These are phyloP conservation scores for Beauveria pseudobassiana DNA, from an alignment of 2,329 filamentous ascomycete species.

Conservation along the genomic window DNA sequence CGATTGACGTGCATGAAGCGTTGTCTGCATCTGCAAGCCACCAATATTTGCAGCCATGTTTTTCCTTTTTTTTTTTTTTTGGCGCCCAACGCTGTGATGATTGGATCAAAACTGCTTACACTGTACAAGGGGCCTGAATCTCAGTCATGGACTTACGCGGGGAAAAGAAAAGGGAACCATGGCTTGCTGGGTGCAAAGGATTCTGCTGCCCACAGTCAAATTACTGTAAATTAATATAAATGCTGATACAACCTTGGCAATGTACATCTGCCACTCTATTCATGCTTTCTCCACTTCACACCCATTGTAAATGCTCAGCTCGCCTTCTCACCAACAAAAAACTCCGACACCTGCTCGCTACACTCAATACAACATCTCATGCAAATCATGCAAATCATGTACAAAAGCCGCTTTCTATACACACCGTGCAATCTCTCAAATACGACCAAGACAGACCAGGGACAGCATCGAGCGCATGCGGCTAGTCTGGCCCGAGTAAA, in stretches of 20 bases:
- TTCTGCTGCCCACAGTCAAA: no score
- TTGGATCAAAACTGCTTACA: no score
- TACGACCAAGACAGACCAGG: neutral
- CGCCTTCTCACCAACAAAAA: neutral
- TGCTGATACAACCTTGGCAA: neutral
- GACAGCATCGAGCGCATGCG: conserved; percentile 4
- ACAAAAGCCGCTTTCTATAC: neutral
- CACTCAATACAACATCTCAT: neutral
- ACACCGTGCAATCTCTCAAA: neutral
- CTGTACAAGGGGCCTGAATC: no score
- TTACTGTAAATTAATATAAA: neutral
- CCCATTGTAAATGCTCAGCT: neutral
- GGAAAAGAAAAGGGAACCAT: no score
- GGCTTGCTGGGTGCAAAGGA: no score
- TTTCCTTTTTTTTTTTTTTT: no score
- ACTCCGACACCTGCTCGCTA: neutral
- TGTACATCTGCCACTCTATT: no score
- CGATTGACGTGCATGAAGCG: no score
- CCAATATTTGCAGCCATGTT: no score
- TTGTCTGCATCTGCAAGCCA: no score
- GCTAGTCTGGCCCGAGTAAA: conserved; percentile 33
- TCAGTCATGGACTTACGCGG: no score
- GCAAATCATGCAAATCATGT: neutral
- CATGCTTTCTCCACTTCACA: neutral
- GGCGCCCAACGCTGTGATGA: no score